phyloP scores from a whole-genome alignment of 2,329 filamentous ascomycete species.

The Diplodia seriata region DNA sequence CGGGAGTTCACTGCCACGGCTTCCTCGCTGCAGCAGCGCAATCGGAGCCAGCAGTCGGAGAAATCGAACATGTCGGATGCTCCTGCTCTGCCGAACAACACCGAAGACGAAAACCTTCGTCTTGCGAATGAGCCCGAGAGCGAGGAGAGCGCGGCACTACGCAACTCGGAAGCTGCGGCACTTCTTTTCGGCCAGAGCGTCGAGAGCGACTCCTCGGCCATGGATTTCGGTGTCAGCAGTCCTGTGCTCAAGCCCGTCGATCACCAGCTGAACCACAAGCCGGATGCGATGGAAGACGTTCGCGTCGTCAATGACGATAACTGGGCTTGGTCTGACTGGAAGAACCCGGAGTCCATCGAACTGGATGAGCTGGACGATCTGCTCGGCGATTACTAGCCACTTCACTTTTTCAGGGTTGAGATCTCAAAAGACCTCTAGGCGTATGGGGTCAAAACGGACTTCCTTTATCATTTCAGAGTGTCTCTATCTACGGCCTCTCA shows the following conservation, averaged over 20 bases:
- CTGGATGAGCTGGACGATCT: conserved; percentile 92
- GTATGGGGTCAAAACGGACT: conserved; percentile 28
- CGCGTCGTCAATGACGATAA: conserved; percentile 44
- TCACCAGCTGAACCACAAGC: conserved; percentile 39
- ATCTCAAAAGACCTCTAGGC: conserved; percentile 16
- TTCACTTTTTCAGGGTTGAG: not conserved
- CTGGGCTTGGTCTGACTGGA: conserved; percentile 55
- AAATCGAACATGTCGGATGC: conserved; percentile 48
- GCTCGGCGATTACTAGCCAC: conserved; percentile 72
- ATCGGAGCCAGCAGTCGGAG: conserved; percentile 49
- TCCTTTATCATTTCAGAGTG: conserved; percentile 12
- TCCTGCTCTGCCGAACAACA: conserved; percentile 44
- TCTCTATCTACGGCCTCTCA: conserved; percentile 19
- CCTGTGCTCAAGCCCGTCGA: conserved; percentile 54
- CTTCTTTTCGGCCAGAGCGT: conserved; percentile 56
- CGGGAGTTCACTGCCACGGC: conserved; percentile 97
- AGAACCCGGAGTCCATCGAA: conserved; percentile 85
- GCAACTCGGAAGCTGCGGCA: conserved; percentile 58
- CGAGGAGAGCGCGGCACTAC: conserved; percentile 57
- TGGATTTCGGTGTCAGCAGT: conserved; percentile 49
- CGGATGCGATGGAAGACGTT: conserved; percentile 39
- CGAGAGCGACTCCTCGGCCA: conserved; percentile 26
- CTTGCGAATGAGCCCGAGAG: conserved; percentile 51
- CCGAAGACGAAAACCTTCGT: conserved; percentile 46
- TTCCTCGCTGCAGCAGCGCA: conserved; percentile 74